These are phyloP conservation scores for Lachnellula hyalina DNA, from an alignment of 2,329 filamentous ascomycete genomes.

Conservation along the genomic window DNA sequence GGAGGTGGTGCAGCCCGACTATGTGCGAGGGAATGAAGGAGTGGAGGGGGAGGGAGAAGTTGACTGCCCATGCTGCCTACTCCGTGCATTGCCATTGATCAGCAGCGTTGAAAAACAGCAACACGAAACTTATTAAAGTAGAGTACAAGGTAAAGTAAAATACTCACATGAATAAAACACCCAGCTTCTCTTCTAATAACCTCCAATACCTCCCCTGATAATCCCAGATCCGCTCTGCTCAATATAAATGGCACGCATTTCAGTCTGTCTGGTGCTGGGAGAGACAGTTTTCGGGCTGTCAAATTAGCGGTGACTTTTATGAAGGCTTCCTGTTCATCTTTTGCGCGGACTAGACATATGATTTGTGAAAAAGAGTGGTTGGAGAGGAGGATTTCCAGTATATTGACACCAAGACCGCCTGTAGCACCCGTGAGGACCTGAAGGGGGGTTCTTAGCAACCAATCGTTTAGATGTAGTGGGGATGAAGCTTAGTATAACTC, in stretches of 20 bases:
- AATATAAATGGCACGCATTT: slow-evolving; percentile 44
- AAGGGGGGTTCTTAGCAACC: too few relatives aligned
- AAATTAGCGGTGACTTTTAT: slow-evolving; percentile 41
- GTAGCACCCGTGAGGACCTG: slow-evolving; percentile 44
- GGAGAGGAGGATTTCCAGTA: slow-evolving; percentile 41
- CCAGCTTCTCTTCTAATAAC: slow-evolving; percentile 39
- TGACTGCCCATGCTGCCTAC: slow-evolving; percentile 54
- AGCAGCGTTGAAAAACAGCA: too few relatives aligned
- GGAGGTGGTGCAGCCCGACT: slow-evolving; percentile 42
- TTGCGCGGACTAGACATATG: slow-evolving; percentile 52
- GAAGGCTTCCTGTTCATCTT: slow-evolving; percentile 36
- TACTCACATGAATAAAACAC: slow-evolving; percentile 49
- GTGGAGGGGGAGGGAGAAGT: slow-evolving; percentile 52
- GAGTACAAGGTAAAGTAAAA: neutral
- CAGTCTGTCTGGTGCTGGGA: slow-evolving; percentile 23
- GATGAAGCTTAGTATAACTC: neutral
- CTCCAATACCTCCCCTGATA: slow-evolving; percentile 38
- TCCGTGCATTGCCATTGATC: too few relatives aligned
- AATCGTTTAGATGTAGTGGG: too few relatives aligned
- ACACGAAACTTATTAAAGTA: too few relatives aligned
- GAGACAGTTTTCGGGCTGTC: neutral
- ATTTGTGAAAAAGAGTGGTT: slow-evolving; percentile 38
- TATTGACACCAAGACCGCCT: slow-evolving; percentile 46
- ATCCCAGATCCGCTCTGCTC: slow-evolving; percentile 42
- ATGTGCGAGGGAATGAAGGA: slow-evolving; percentile 51